Conservation (phyloP, 176 grass and related monocot species). For the Saccharum officinarum region DNA sequence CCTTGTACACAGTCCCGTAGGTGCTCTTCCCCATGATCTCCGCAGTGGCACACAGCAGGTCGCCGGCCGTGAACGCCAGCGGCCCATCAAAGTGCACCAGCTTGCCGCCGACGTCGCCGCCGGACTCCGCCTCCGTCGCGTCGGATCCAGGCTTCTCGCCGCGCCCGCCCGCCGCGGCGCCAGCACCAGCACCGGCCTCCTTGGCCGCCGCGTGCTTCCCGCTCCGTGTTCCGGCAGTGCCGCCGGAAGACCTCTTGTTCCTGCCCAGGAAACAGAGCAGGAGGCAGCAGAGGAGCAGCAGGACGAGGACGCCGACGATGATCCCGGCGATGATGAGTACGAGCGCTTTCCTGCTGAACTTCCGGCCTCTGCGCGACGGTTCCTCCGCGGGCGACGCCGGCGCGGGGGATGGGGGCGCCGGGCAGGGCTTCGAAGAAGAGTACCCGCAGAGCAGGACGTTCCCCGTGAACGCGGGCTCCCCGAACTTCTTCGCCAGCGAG, state of each 20-base stretch:
- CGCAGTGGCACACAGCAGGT: slow-evolving; percentile 67
- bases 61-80: slow-evolving; percentile 72
- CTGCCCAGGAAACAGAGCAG: slow-evolving; percentile 59
- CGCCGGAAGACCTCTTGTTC: slow-evolving; percentile 3
- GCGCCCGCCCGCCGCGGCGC: neutral
- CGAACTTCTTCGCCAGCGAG: slow-evolving; percentile 55
- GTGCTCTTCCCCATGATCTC: slow-evolving; percentile 82
- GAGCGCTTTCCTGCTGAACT: slow-evolving; percentile 44
- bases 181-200: neutral
- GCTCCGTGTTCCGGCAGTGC: slow-evolving; percentile 7
- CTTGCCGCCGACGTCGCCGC: slow-evolving; percentile 66
- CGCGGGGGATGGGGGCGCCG: slow-evolving; percentile 30
- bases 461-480: slow-evolving; percentile 52
- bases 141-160: slow-evolving; percentile 46
- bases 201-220: slow-evolving; percentile 20
- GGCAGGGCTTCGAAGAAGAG: slow-evolving; percentile 47
- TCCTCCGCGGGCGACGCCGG: slow-evolving; percentile 32
- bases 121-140: slow-evolving; percentile 40
- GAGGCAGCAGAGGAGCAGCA: slow-evolving; percentile 71
- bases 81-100: slow-evolving; percentile 76
- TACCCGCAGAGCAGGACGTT: slow-evolving; percentile 77
- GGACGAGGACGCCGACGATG: slow-evolving; percentile 33
- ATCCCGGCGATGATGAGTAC: slow-evolving; percentile 57
- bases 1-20: slow-evolving; percentile 73
- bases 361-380: neutral